phyloP scores from a whole-genome alignment of 73 alveolate species.

The Tetrahymena elliotti region DNA sequence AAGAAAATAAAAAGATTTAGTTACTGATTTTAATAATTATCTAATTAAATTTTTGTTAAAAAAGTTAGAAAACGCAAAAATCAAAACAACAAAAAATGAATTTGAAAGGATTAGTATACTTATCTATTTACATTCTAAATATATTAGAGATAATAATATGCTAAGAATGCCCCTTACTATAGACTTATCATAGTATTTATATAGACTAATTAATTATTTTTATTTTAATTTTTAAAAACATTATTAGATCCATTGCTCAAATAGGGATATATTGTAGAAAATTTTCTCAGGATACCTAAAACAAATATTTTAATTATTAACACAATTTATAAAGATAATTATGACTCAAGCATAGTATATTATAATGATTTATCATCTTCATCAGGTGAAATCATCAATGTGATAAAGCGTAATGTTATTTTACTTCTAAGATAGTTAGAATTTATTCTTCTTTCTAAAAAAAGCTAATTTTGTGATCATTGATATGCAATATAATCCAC shows the following conservation, averaged over 20 bases:
- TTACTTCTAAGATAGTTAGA: neutral
- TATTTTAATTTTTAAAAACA: no score
- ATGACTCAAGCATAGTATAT: neutral
- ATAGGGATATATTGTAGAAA: neutral
- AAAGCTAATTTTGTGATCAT: neutral
- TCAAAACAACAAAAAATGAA: no score
- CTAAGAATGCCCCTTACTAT: no score
- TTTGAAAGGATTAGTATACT: no score
- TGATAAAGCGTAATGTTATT: neutral
- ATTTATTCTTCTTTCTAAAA: neutral
- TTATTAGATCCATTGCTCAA: neutral
- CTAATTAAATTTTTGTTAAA: no score
- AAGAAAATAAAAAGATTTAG: no score
- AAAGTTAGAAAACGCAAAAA: no score
- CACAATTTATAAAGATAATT: neutral
- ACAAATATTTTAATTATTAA: neutral
- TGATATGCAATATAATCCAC: neutral
- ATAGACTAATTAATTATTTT: no score
- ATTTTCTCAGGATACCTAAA: neutral
- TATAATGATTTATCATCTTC: neutral
- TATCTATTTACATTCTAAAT: no score
- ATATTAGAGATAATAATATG: no score
- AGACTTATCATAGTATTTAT: no score
- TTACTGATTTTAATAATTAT: no score
- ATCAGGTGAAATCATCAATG: neutral